Base-by-base conservation (phyloP, 805 yeast species). In the Barnettozyma sucrosica region DNA sequence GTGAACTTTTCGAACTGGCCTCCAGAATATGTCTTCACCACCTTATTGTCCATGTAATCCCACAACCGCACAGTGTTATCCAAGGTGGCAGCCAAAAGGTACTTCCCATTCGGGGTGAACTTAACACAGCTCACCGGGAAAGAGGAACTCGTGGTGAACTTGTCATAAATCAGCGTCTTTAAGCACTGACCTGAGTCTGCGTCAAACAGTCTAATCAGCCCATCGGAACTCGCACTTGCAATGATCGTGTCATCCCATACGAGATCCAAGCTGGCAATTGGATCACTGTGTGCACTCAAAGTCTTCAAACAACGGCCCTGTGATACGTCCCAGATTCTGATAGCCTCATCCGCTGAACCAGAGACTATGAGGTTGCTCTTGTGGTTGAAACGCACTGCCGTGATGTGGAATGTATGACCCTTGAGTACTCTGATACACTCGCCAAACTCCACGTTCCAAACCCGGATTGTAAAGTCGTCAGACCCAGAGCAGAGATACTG, bases 241-340 rank as follows among this genome's bases (percentile, higher is more conserved):
- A 93, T 78, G 33, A 93, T 79, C 0, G 96, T 76, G 49, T 90
- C 89, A 55, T 86, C 96, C 47, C 77, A 80, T 2, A 86, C 79
- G 42, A 92, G 67, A 56, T 88, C 83, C 1, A 90, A 70, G 0
- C 87, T 75, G 20, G 87, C 80, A 2, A 93, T 85, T 0, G 97
- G 95, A 55, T 89, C 97, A 0, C 95, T 80, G 66, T 92, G 99
- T 0, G 98, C 97, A 36, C 95, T 85, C 43, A 92, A 68, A 0
- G 95, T 87, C 59, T 85, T 81, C 56, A 89, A 67, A 47, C 86
- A 77, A 36, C 74, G 74, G 1, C 95, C 95, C 18, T 79, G 70
- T 28, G 72, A 69, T 2, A 84, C 77, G 64, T 92, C 97, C 99
- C 99, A 92, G 2, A 92, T 75, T 44, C 90, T 76, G 14, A 93